Evolutionary conservation across 2,329 filamentous ascomycete species (phyloP), one percentile per base, ranked within the genome.

Genomic region (Aureobasidium zeae): DNA sequence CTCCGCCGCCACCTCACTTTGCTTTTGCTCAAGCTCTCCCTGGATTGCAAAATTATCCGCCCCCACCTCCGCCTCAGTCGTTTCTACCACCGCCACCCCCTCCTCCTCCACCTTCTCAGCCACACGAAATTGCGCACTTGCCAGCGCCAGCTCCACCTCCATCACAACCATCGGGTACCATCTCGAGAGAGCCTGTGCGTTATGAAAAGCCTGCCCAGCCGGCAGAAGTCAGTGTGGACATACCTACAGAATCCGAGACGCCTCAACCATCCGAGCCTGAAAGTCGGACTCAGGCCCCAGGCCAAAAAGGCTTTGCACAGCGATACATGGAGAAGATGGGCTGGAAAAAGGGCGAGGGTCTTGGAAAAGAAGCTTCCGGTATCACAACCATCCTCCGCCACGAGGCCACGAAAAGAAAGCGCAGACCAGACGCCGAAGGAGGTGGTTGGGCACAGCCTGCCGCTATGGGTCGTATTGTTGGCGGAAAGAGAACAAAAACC

Each of bases 261-360:
- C 28, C 50, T 9, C 31, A 35, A 25, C 35, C 46, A 15, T 52
- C 56, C 24, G 63, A 64, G 47, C 61, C 64, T 28, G 55, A 62
- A 15, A 63, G 70, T 22, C 75, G 76, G 26, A 81, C 80, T 30
- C 76, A 69, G 45, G 77, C 80, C 2, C 86, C 87, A 0, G 86
- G 86, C 12, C 84, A 94, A 61, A 76, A 79, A 51, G 84, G 81
- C 39, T 94, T 94, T 61, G 91, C 86, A 0, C 77, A 87, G 52
- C 82, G 87, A 24, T 75, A 96, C 45, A 86, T 98, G 78, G 76
- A 78, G 49, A 96, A 95, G 60, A 91, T 94, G 65, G 91, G 91
- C 44, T 96, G 88, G 85, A 81, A 79, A 25, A 82, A 88, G 56
- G 91, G 91, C 17, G 75, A 81, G 49, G 91, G 91, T 15, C 76